These are phyloP conservation scores for Ocimum tenuiflorum DNA, from an alignment of 257 asterid species.

Conservation along the genomic window DNA sequence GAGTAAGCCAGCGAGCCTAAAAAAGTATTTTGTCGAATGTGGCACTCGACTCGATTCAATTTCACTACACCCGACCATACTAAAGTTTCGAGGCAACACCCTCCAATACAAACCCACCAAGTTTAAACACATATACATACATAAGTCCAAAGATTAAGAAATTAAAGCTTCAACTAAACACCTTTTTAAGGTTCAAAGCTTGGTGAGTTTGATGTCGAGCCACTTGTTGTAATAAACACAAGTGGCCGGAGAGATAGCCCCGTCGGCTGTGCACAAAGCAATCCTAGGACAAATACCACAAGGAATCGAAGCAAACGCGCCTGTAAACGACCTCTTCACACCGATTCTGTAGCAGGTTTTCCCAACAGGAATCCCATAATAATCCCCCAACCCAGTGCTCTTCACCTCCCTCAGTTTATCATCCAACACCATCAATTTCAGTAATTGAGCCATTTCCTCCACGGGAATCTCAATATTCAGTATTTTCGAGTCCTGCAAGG, in stretches of 20 bases:
- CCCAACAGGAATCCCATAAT: conserved; percentile 44
- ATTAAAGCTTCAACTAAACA: too few relatives aligned
- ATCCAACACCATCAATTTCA: conserved; percentile 49
- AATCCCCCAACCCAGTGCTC: conserved; percentile 69
- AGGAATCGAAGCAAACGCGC: conserved; percentile 61
- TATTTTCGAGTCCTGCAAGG: conserved; percentile 17
- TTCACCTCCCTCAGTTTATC: conserved; percentile 57
- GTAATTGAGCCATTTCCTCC: conserved; percentile 35
- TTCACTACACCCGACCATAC: too few relatives aligned
- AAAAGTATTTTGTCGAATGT: too few relatives aligned
- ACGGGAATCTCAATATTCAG: conserved; percentile 25
- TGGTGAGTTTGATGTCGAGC: background rate
- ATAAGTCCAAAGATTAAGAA: too few relatives aligned
- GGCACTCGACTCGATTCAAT: too few relatives aligned
- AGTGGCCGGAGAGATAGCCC: background rate
- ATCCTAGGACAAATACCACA: conserved; percentile 67
- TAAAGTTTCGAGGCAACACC: too few relatives aligned
- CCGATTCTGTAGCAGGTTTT: conserved; percentile 38
- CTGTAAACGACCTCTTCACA: conserved; percentile 27
- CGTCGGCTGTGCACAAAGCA: conserved; percentile 41
- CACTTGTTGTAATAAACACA: background rate
- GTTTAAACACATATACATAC: too few relatives aligned
- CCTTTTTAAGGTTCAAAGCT: too few relatives aligned
- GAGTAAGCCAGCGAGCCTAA: too few relatives aligned
- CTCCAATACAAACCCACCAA: too few relatives aligned